These are phyloP conservation scores for Hypoxylon sp. DNA, from an alignment of 2,329 filamentous ascomycete species.

Conservation along the genomic window DNA sequence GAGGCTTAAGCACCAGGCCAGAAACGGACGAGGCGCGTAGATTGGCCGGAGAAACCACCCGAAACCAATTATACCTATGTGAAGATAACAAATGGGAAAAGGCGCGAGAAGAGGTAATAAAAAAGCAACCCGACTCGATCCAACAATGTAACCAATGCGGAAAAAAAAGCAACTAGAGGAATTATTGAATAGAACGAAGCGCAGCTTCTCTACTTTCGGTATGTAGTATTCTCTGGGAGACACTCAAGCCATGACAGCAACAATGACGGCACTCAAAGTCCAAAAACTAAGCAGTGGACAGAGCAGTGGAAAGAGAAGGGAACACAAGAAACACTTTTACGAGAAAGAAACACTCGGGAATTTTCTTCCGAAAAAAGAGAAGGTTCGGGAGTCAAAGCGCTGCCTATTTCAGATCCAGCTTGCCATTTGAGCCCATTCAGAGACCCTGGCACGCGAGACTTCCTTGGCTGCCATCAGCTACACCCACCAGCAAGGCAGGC, in stretches of 20 bases:
- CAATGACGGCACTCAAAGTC: conserved; percentile 15
- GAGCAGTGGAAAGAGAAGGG: conserved; percentile 3
- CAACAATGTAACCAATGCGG: conserved; percentile 35
- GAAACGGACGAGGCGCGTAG: conserved; percentile 25
- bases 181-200: conserved; percentile 43
- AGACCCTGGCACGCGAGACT: conserved; percentile 21
- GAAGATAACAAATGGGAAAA: conserved; percentile 33
- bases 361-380: conserved; percentile 18
- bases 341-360: conserved; percentile 38
- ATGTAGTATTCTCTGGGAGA: conserved; percentile 17
- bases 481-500: conserved; percentile 1
- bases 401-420: conserved; percentile 35
- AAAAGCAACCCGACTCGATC: conserved; percentile 20
- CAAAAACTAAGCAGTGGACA: conserved; percentile 12
- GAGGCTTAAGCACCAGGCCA: conserved; percentile 30
- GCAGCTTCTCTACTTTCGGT: conserved; percentile 42
- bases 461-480: conserved; percentile 18
- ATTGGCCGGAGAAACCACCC: conserved; percentile 17
- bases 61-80: conserved; percentile 22
- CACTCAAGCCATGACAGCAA: conserved; percentile 32
- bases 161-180: conserved; percentile 29
- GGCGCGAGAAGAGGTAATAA: conserved; percentile 12
- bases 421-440: conserved; percentile 27
- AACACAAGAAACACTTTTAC: conserved; percentile 33
- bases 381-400: conserved; percentile 28